Conservation (phyloP, 2,329 filamentous ascomycete genomes). For the Claviceps maximensis region DNA sequence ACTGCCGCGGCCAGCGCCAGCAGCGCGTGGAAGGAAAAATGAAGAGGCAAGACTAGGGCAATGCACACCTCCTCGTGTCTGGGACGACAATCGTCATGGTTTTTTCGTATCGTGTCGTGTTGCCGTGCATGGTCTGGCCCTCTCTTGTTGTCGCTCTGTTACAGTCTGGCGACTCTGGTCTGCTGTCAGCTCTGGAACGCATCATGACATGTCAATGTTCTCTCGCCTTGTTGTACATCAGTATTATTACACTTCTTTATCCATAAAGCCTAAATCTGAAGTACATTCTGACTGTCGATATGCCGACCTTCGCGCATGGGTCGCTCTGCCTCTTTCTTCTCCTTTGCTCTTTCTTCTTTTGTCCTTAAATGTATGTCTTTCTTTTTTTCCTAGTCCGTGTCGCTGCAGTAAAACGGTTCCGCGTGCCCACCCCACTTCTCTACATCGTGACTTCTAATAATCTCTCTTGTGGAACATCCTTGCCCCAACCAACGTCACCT, state of each 20-base stretch:
- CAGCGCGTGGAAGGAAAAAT: too few relatives aligned
- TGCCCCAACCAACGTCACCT: constrained; percentile 1
- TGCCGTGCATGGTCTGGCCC: too few relatives aligned
- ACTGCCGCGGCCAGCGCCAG: not conserved
- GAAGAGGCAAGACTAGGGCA: not conserved
- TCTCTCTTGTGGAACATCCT: not conserved
- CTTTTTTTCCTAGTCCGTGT: not conserved
- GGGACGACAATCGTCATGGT: not conserved
- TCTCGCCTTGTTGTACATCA: too few relatives aligned
- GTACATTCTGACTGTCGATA: too few relatives aligned
- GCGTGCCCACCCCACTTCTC: constrained; percentile 1
- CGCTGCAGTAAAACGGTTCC: not conserved
- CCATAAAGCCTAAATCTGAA: too few relatives aligned
- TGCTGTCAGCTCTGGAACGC: too few relatives aligned
- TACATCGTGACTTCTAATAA: not conserved
- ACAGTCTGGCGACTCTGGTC: too few relatives aligned
- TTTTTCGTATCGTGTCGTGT: too few relatives aligned
- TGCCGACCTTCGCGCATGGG: not conserved
- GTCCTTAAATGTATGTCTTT: not conserved
- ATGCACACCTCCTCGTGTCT: not conserved
- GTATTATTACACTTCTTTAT: too few relatives aligned
- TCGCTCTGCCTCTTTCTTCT: not conserved
- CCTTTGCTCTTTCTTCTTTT: not conserved
- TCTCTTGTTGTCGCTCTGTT: too few relatives aligned
- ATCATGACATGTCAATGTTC: too few relatives aligned